Percentiles rank a stretch among this genome's conserved stretches.
Evolutionary conservation across 2,329 filamentous ascomycete species (phyloP).

Genomic region (Scorias spongiosa): DNA sequence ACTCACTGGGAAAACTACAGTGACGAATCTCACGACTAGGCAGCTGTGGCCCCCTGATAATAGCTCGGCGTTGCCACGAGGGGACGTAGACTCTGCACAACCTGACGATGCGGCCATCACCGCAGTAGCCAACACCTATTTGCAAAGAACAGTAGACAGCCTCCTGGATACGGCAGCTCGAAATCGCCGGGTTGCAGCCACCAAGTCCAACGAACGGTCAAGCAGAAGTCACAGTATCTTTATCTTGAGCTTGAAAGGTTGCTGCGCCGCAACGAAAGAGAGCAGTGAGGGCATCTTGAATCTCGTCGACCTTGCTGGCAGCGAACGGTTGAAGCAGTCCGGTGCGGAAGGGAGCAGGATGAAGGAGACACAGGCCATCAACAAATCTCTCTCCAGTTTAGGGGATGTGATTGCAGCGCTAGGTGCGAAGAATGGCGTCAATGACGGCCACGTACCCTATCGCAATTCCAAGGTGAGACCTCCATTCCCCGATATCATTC

Average conservation of each 20-base stretch:
- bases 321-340: conserved; percentile 76
- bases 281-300: conserved; percentile 87
- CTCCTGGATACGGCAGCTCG: conserved; percentile 58
- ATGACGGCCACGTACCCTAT: conserved; percentile 63
- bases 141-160: conserved; percentile 13
- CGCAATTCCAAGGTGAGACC: conserved; percentile 70
- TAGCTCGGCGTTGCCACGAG: conserved; percentile 42
- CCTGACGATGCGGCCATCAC: neutral
- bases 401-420: conserved; percentile 90
- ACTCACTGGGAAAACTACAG: conserved; percentile 61
- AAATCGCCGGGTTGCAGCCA: conserved; percentile 85
- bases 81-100: neutral
- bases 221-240: conserved; percentile 94
- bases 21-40: conserved; percentile 66
- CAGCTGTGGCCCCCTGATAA: conserved; percentile 65
- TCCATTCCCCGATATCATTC: neutral
- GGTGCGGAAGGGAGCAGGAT: conserved; percentile 73
- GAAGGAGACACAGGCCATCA: conserved; percentile 94
- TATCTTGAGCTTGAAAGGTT: conserved; percentile 55
- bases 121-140: conserved; percentile 11
- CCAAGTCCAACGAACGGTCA: conserved; percentile 91
- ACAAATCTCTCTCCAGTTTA: conserved; percentile 80
- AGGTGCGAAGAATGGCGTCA: conserved; percentile 61
- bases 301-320: conserved; percentile 86
- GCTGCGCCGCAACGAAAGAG: conserved; percentile 62